Conservation (phyloP, 1,284 basidiomycete genomes). For the Coniophora puteana region DNA sequence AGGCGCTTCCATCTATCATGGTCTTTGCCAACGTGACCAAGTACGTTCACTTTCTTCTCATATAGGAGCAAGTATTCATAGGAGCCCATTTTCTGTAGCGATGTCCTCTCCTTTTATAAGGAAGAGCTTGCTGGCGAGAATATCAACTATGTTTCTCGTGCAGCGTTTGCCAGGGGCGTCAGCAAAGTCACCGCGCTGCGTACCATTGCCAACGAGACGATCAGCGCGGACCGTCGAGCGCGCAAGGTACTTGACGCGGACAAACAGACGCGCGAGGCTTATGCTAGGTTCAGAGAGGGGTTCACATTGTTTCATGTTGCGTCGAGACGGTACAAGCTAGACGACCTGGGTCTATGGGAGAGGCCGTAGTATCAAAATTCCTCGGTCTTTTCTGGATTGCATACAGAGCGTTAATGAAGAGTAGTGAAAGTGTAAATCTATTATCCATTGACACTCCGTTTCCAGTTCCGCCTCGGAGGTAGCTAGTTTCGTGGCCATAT, state of each 20-base stretch:
- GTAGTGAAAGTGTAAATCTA: no score
- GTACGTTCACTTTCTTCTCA: conserved; percentile 24
- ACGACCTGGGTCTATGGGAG: conserved; percentile 10
- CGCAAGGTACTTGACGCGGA: conserved; percentile 15
- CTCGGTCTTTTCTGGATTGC: no score
- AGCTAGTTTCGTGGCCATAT: no score
- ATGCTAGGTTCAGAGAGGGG: conserved; percentile 13
- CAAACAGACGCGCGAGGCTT: conserved; percentile 14
- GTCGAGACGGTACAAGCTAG: conserved; percentile 11
- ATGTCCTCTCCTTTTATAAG: conserved; percentile 41
- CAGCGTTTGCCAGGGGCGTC: conserved; percentile 18
- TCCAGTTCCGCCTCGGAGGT: no score
- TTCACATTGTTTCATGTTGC: conserved; percentile 19
- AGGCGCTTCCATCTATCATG: conserved; percentile 29
- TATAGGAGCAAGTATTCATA: not conserved
- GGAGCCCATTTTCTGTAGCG: conserved; percentile 19
- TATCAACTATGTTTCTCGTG: conserved; percentile 28
- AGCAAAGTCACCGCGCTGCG: conserved; percentile 22
- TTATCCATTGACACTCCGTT: no score
- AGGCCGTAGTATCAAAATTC: not conserved
- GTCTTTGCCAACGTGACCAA: conserved; percentile 28
- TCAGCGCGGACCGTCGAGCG: conserved; percentile 14
- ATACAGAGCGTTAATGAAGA: no score
- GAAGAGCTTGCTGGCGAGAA: conserved; percentile 33
- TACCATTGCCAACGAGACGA: conserved; percentile 19